Percentiles rank a stretch among this genome's conserved stretches.
Conservation (phyloP, 1,284 basidiomycete genomes). For the Phaffia rhodozyma region DNA sequence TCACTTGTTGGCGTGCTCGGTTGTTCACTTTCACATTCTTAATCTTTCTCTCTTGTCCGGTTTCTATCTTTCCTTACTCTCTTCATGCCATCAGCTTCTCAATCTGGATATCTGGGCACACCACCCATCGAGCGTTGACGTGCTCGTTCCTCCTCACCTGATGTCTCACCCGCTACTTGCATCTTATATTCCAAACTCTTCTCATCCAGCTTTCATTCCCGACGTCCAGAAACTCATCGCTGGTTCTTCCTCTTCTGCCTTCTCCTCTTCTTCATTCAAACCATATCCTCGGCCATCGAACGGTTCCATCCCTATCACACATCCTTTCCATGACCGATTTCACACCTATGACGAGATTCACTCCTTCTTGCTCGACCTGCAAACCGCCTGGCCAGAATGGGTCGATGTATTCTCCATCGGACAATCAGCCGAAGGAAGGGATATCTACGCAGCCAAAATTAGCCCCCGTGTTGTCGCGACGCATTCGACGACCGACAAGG, state of each 20-base stretch:
- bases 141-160: neutral
- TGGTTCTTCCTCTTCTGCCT: neutral
- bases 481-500: conserved; percentile 18
- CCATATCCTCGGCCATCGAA: neutral
- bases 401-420: conserved; percentile 27
- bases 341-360: conserved; percentile 30
- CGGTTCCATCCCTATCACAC: conserved; percentile 5
- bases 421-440: conserved; percentile 23
- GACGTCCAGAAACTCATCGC: neutral
- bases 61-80: too few species aligned
- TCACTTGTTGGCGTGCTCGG: too few species aligned
- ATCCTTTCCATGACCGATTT: conserved; percentile 23
- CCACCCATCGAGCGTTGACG: neutral
- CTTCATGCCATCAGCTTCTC: conserved; percentile 21
- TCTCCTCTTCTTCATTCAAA: neutral
- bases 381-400: conserved; percentile 24
- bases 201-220: neutral
- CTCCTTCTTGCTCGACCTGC: conserved; percentile 29
- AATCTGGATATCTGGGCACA: conserved; percentile 32
- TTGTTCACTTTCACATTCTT: neutral
- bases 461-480: conserved; percentile 23
- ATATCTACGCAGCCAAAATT: conserved; percentile 23
- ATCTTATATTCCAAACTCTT: neutral
- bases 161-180: neutral
- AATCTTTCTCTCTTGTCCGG: neutral